Percentiles rank a stretch among this genome's conserved stretches.
phyloP scores from a whole-genome alignment of 768 basidiomycete genomes.

The Ramaria rubella region DNA sequence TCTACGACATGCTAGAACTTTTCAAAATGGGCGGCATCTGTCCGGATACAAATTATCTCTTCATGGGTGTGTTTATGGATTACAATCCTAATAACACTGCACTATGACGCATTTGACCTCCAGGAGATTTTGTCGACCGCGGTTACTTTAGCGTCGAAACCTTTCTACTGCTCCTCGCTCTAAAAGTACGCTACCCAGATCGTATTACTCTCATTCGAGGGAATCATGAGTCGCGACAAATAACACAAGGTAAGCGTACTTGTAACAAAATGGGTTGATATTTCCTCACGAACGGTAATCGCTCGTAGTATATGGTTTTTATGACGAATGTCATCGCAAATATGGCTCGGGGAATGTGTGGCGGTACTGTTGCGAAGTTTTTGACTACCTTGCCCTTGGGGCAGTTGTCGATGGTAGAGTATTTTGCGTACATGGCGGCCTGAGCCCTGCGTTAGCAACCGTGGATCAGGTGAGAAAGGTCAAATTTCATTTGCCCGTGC shows the following conservation, averaged over 20 bases:
- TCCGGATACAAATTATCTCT: constrained; percentile 90
- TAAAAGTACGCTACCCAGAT: constrained; percentile 96
- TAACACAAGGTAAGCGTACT: constrained; percentile 59
- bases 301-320: constrained; percentile 69
- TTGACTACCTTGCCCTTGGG: constrained; percentile 91
- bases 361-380: constrained; percentile 98
- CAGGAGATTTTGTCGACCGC: constrained; percentile 97
- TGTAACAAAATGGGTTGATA: not conserved
- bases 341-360: constrained; percentile 93
- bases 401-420: constrained; percentile 97
- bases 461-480: constrained; percentile 89
- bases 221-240: constrained; percentile 96
- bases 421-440: constrained; percentile 94
- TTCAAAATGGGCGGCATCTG: constrained; percentile 91
- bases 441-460: constrained; percentile 80
- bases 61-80: constrained; percentile 68
- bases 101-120: not conserved
- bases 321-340: constrained; percentile 95
- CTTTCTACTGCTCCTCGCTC: constrained; percentile 85
- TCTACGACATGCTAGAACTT: constrained; percentile 93
- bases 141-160: constrained; percentile 98
- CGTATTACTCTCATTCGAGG: constrained; percentile 95
- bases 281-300: not conserved
- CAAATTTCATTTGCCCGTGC: constrained; percentile 18
- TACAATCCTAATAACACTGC: constrained; percentile 10